These are phyloP conservation scores for Gnomoniopsis smithogilvyi DNA, from an alignment of 2,329 filamentous ascomycete genomes.

Conservation along the genomic window DNA sequence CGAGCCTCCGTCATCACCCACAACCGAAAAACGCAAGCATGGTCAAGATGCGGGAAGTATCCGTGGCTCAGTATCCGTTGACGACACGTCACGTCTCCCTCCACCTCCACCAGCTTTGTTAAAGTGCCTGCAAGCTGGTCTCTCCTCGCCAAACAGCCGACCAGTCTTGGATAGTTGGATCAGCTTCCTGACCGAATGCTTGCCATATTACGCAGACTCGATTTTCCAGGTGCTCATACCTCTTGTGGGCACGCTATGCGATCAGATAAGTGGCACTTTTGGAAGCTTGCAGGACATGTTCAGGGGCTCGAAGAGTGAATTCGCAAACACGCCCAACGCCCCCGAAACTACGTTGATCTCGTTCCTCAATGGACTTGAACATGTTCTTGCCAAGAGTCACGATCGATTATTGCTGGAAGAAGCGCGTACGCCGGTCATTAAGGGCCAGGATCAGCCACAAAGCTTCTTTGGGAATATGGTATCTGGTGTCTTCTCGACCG, in stretches of 20 bases:
- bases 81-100: slow-evolving; percentile 25
- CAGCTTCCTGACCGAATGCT: slow-evolving; percentile 73
- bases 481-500: slow-evolving; percentile 81
- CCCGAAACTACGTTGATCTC: slow-evolving; percentile 75
- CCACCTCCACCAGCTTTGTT: slow-evolving; percentile 70
- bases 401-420: slow-evolving; percentile 78
- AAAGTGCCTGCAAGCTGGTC: slow-evolving; percentile 78
- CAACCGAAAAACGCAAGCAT: slow-evolving; percentile 43
- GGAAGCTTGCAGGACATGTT: slow-evolving; percentile 66
- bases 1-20: slow-evolving; percentile 41
- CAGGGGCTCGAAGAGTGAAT: slow-evolving; percentile 21
- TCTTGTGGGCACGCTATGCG: slow-evolving; percentile 84
- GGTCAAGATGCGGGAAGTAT: slow-evolving; percentile 39
- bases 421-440: slow-evolving; percentile 62
- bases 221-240: slow-evolving; percentile 91
- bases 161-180: slow-evolving; percentile 90
- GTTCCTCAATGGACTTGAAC: slow-evolving; percentile 90
- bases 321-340: slow-evolving; percentile 26
- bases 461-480: slow-evolving; percentile 95
- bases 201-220: slow-evolving; percentile 78
- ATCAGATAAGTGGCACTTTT: slow-evolving; percentile 72
- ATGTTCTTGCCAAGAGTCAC: slow-evolving; percentile 83
- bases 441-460: slow-evolving; percentile 78
- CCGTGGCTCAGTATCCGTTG: slow-evolving; percentile 34
- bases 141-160: slow-evolving; percentile 71